Conservation (phyloP, 176 grass and related monocot species). For the Alopecurus myosuroides region DNA sequence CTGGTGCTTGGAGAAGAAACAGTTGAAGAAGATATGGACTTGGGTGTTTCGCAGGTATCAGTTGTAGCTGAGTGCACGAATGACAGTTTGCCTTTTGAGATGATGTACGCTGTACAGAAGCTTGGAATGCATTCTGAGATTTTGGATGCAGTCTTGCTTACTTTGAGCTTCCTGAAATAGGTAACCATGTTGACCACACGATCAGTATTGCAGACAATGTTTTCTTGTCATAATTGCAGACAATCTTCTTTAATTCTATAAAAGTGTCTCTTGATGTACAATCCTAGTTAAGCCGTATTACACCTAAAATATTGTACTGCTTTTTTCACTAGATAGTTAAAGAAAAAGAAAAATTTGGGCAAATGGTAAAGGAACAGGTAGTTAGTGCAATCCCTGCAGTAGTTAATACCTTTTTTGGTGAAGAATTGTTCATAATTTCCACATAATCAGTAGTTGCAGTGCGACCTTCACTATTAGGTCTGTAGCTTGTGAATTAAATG, state of each 20-base stretch:
- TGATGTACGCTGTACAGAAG: conserved; percentile 73
- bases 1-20: conserved; percentile 47
- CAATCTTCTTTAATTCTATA: background rate
- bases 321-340: background rate
- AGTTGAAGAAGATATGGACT: conserved; percentile 39
- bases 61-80: conserved; percentile 62
- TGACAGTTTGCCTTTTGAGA: conserved; percentile 78
- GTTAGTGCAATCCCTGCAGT: background rate
- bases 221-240: background rate
- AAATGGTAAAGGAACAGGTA: background rate
- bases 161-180: conserved; percentile 63
- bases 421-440: background rate
- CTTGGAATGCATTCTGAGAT: conserved; percentile 68
- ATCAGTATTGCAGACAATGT: background rate
- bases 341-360: background rate
- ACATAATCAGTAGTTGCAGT: conserved; percentile 1
- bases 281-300: background rate
- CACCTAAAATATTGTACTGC: background rate
- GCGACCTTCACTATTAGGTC: background rate
- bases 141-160: conserved; percentile 55
- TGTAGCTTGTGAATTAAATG: background rate
- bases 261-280: background rate
- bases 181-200: background rate
- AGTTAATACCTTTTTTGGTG: background rate
- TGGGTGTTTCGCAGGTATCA: conserved; percentile 1